A percentile compares a stretch with the other conserved stretches of the same genome.
phyloP scores from a whole-genome alignment of 1,284 basidiomycete genomes.

The Ceratobasidium sp. region DNA sequence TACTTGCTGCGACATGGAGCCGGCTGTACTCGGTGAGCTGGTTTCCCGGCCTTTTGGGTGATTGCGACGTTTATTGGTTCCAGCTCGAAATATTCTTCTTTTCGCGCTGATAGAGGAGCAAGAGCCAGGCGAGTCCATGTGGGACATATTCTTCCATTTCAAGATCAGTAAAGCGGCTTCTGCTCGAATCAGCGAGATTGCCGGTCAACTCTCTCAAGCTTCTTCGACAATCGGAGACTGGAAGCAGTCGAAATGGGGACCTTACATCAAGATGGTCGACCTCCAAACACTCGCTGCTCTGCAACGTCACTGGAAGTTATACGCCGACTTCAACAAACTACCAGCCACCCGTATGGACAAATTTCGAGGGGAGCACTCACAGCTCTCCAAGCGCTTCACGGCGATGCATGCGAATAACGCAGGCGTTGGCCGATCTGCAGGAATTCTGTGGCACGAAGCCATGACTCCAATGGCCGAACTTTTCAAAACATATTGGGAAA shows the following conservation, averaged over 20 bases:
- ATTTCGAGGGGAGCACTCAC: slow-evolving; percentile 45
- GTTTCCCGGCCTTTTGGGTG: not conserved
- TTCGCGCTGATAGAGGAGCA: slow-evolving; percentile 60
- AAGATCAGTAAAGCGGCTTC: slow-evolving; percentile 64
- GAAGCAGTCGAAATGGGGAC: slow-evolving; percentile 62
- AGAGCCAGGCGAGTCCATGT: slow-evolving; percentile 57
- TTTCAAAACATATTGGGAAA: slow-evolving; percentile 62
- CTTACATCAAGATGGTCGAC: slow-evolving; percentile 60
- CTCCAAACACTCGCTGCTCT: slow-evolving; percentile 62
- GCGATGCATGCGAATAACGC: not conserved
- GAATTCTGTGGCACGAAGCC: slow-evolving; percentile 57
- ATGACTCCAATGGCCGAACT: slow-evolving; percentile 51
- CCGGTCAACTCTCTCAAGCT: slow-evolving; percentile 61
- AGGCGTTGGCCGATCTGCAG: slow-evolving; percentile 60
- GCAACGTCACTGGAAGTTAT: slow-evolving; percentile 63
- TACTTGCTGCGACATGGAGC: slow-evolving; percentile 73
- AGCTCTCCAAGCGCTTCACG: slow-evolving; percentile 38
- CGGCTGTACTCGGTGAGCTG: slow-evolving; percentile 67
- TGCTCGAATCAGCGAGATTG: slow-evolving; percentile 63
- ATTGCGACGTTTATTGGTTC: not conserved
- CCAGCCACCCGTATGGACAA: slow-evolving; percentile 27
- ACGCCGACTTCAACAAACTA: slow-evolving; percentile 53
- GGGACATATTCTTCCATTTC: slow-evolving; percentile 73
- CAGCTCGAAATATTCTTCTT: slow-evolving; percentile 63
- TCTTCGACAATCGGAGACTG: slow-evolving; percentile 62